Base-by-base conservation (phyloP, 371 early-diverging fungal species). In the Mortierella sp. region DNA sequence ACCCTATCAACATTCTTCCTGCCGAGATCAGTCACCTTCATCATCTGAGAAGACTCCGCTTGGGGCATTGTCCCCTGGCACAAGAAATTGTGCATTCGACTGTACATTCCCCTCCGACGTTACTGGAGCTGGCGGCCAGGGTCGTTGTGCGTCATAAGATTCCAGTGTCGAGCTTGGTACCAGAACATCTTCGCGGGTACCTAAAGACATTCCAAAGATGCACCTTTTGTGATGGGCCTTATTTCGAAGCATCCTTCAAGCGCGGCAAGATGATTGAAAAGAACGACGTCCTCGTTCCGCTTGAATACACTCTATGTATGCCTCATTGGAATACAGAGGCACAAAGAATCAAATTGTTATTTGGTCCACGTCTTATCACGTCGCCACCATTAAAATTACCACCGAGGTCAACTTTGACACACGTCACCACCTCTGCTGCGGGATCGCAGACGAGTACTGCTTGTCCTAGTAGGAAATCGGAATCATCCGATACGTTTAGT, bases 191-290 rank as follows among this genome's bases (percentile, higher is more conserved):
- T 24, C 84, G 87, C 67, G 78, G 85, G 26, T 93, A 92, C 72
- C 72, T 96, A 15, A 76, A 81, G 14, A 80, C 83, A 6, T 87
- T 85, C 1, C 82, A 91, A 52, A 78, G 72, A 31, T 97, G 97
- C 73, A 85, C 92, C 8, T 94, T 90, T 75, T 97, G 97, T 73
- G 79, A 81, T 26, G 96, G 95, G 0, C 96, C 97, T 1, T 92
- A 86, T 62, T 94, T 96, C 79, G 90, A 93, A 26, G 79, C 82
- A 3, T 88, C 60, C 64, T 83, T 84, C 17, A 80, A 78, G 6
- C 85, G 94, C 6, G 82, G 86, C 24, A 80, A 89, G 50, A 79
- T 90, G 15, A 82, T 93, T 24, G 89, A 89, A 48, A 87, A 89
- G 50, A 81, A 81, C 19, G 85, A 84, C 3, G 53, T 66, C 14